Conservation (phyloP, 352 stramenopile species). For the Phytophthora palmivora region DNA sequence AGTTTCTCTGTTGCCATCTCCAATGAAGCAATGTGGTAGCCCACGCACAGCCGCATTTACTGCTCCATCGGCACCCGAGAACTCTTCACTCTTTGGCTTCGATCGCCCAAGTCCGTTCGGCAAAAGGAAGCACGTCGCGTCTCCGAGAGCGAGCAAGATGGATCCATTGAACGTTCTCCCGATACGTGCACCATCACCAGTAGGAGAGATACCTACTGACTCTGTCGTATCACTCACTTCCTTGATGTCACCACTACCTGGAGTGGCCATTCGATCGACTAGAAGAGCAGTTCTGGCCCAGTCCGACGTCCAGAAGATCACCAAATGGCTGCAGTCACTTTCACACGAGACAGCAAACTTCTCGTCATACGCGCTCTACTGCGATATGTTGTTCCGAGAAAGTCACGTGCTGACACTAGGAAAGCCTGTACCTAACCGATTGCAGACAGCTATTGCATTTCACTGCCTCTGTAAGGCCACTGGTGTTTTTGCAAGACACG, state of each 20-base stretch:
- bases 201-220: constrained; percentile 41
- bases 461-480: constrained; percentile 76
- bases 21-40: constrained; percentile 19
- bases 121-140: constrained; percentile 20
- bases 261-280: constrained; percentile 15
- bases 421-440: constrained; percentile 67
- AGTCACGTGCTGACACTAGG: constrained; percentile 63
- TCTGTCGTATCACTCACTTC: constrained; percentile 24
- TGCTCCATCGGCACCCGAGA: background rate
- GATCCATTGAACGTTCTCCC: constrained; percentile 18
- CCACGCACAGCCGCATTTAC: constrained; percentile 16
- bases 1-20: background rate
- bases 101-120: constrained; percentile 12
- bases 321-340: constrained; percentile 64
- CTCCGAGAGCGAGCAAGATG: constrained; percentile 27
- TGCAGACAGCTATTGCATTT: constrained; percentile 79
- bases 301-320: constrained; percentile 70
- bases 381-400: constrained; percentile 77
- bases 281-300: constrained; percentile 43
- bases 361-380: constrained; percentile 78
- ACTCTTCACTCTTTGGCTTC: constrained; percentile 1
- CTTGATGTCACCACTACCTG: constrained; percentile 12
- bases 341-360: constrained; percentile 47
- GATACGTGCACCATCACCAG: constrained; percentile 39
- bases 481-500: constrained; percentile 65